Base-by-base conservation (phyloP, 495 filamentous ascomycete species). In the Penicillium paradoxum region DNA sequence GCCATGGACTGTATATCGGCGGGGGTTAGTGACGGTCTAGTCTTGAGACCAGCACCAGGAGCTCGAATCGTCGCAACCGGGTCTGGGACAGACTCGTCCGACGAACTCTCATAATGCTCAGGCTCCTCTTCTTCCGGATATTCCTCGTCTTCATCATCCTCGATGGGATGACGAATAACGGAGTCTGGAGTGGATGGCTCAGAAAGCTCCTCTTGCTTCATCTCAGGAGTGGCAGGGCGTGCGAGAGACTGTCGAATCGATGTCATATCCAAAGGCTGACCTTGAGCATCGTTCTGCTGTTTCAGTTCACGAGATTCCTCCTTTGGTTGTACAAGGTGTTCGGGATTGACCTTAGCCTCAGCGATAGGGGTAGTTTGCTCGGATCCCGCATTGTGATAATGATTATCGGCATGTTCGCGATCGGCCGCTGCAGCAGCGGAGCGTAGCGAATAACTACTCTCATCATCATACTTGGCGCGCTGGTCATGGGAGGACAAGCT, bases 31-130 rank as follows among this genome's bases (percentile, higher is more conserved):
- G 91, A 97, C 11, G 90, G 87, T 7, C 95, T 81, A 2, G 93
- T 92, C 77, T 96, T 97, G 32, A 98, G 79, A 65, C 83, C 88
- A 40, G 87, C 85, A 14, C 92, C 90, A 19, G 89, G 85, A 5
- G 92, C 85, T 53, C 90, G 91, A 72, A 97, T 91, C 3, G 95
- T 97, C 3, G 95, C 90, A 30, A 91, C 67, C 19, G 83, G 83
- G 56, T 97, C 91, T 3, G 92, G 90, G 34, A 98, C 80, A 22
- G 75, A 69, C 50, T 77, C 67, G 19, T 73, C 71, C 0, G 60
- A 58, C 0, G 69, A 69, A 15, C 58, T 63, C 4, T 65, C 46
- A 29, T 38, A 22, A 14, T 49, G 34, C 10, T 29, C 68, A 0
- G 44, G 47, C 5, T 66, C 65, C n/a, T 59, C 55, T 6, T 74